phyloP scores from a whole-genome alignment of 2,329 filamentous ascomycete genomes.

The Aspergillus ustus region DNA sequence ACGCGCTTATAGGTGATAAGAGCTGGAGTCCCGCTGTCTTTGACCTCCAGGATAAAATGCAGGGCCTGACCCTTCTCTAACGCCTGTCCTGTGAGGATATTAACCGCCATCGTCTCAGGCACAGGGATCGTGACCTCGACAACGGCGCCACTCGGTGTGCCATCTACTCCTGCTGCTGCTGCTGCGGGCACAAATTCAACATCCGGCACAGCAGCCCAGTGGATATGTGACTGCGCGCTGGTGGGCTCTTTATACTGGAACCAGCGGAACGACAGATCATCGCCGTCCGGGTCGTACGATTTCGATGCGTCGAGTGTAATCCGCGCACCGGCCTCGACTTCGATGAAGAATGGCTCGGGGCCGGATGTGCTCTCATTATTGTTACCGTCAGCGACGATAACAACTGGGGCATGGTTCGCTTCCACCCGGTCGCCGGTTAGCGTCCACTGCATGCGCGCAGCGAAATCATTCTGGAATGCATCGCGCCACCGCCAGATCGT shows the following conservation, averaged over 20 bases:
- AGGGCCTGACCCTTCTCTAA: slow-evolving; percentile 20
- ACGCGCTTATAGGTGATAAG: slow-evolving; percentile 30
- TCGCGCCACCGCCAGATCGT: slow-evolving; percentile 59
- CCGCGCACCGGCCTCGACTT: slow-evolving; percentile 21
- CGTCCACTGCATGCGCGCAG: slow-evolving; percentile 53
- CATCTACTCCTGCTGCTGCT: no score
- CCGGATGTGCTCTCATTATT: background rate
- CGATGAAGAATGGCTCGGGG: slow-evolving; percentile 20
- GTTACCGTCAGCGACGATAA: slow-evolving; percentile 7
- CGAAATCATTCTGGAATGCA: slow-evolving; percentile 57
- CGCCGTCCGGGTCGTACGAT: slow-evolving; percentile 27
- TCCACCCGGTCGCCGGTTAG: slow-evolving; percentile 22
- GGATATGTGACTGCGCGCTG: slow-evolving; percentile 12
- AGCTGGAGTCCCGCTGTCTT: slow-evolving; percentile 23
- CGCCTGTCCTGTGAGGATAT: slow-evolving; percentile 16
- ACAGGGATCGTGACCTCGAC: slow-evolving; percentile 26
- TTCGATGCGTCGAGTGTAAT: slow-evolving; percentile 27
- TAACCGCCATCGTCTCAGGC: slow-evolving; percentile 21
- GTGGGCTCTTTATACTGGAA: slow-evolving; percentile 29
- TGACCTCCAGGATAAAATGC: slow-evolving; percentile 29
- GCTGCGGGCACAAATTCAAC: slow-evolving; percentile 23
- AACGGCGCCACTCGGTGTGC: slow-evolving; percentile 19
- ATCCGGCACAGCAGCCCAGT: slow-evolving; percentile 1
- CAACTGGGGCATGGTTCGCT: slow-evolving; percentile 21
- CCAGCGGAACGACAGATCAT: slow-evolving; percentile 27